Conservation (phyloP, 768 basidiomycete genomes). For the Leccinum obscurum region DNA sequence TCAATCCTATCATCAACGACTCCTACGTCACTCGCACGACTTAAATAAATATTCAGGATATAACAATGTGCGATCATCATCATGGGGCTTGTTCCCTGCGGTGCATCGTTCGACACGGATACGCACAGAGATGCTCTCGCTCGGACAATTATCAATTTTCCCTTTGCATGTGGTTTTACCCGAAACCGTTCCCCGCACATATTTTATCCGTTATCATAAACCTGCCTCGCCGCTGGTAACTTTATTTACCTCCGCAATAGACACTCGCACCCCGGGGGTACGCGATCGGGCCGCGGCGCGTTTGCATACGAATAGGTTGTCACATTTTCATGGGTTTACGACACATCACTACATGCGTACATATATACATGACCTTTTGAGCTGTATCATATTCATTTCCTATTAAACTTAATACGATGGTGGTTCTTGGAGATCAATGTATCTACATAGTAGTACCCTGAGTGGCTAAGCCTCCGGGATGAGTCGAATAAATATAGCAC, state of each 20-base stretch:
- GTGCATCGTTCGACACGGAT: neutral
- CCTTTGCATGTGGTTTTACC: neutral
- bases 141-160: neutral
- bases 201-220: slow-evolving; percentile 26
- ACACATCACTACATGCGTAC: neutral
- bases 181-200: slow-evolving; percentile 15
- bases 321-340: slow-evolving; percentile 2
- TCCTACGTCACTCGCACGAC: slow-evolving; percentile 7
- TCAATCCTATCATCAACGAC: slow-evolving; percentile 6
- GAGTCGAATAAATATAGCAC: no score
- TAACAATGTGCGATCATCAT: neutral
- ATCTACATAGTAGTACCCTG: no score
- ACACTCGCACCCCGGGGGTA: slow-evolving; percentile 5
- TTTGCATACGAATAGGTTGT: neutral
- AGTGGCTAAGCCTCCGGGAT: no score
- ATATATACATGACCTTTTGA: neutral
- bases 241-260: slow-evolving; percentile 13
- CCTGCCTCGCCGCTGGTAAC: slow-evolving; percentile 8
- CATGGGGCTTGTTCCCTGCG: slow-evolving; percentile 13
- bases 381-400: slow-evolving; percentile 1
- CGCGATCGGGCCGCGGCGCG: neutral
- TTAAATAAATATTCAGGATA: slow-evolving; percentile 15
- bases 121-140: no score
- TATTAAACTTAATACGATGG: neutral
- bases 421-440: neutral